Evolutionary conservation across 164 flowering plant species (phyloP).

Genomic region (Macadamia integrifolia): DNA sequence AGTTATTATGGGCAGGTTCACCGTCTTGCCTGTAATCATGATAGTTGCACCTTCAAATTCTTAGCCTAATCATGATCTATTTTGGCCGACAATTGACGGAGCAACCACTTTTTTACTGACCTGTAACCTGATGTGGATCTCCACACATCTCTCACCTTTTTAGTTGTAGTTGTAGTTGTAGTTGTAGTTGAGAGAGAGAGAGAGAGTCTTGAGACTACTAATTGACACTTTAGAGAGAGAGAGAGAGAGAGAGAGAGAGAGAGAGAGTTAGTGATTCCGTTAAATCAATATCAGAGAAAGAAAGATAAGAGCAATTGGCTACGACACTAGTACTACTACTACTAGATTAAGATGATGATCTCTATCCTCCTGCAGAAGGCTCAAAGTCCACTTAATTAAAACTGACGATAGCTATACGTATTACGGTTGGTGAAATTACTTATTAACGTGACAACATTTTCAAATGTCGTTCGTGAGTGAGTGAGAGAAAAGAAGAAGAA

Average conservation of each 20-base stretch:
- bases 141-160: neutral
- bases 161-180: neutral
- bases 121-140: slow-evolving; percentile 1
- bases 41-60: slow-evolving; percentile 5
- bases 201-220: too few species aligned
- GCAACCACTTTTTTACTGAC: slow-evolving; percentile 7
- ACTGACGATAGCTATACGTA: neutral
- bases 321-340: neutral
- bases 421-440: neutral
- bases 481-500: neutral
- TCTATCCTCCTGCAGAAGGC: too few species aligned
- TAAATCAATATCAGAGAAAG: neutral
- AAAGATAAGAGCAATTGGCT: neutral
- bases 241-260: neutral
- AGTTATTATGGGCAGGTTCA: slow-evolving; percentile 6
- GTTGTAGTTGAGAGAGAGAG: neutral
- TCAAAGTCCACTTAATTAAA: neutral
- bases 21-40: slow-evolving; percentile 14
- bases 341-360: too few species aligned
- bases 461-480: neutral
- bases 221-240: neutral
- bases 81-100: slow-evolving; percentile 11
- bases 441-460: neutral
- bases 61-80: slow-evolving; percentile 5
- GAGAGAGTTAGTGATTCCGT: neutral